Evolutionary conservation across 805 yeast species (phyloP), one percentile per base, ranked within the genome.

Genomic region (Hanseniaspora clermontiae): DNA sequence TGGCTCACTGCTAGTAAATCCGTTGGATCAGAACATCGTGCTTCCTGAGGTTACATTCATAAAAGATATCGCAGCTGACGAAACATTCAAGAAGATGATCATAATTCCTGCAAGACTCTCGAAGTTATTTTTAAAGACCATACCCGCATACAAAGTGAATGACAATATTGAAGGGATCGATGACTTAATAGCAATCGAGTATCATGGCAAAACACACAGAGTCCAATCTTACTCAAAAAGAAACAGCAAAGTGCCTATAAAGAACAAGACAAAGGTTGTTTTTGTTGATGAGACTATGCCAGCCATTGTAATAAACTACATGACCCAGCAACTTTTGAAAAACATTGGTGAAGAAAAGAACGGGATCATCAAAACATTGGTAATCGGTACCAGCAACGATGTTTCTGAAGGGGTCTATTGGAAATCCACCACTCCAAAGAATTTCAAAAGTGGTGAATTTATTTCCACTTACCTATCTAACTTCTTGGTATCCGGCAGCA

Each of bases 391-490:
- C 11, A 51, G 49, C 14, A 51, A 51, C 17, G 49, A 51, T 20
- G 45, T 51, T 36, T 19, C 38, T 27, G 24, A 43, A 5, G 10
- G 17, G 10, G 20, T 43, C 5, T 24, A 27, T n/a, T 38, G 39
- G 14, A 46, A 31, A 19, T 37, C 17, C 7, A 19, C 29, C 14
- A 31, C n/a, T 12, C 11, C 32, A 5, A 46, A 31, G 10, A 38
- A 45, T 5, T 20, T 46, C 19, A 36, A 34, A 7, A 31, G 45
- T 19, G 47, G 87, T 0, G 83, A 79, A 64, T 77, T 77, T 54
- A 67, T 82, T 31, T 78, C 84, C 0, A 86, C 85, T 0, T 73
- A 78, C 27, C 61, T 75, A 9, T 86, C 80, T 2, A n/a, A 70
- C 77, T 0, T 59, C 72, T 5, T 63, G 66, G 19, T 72, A 74